These are phyloP conservation scores for Eutrema heterophyllum DNA, from an alignment of 345 rosid genomes.

Conservation along the genomic window DNA sequence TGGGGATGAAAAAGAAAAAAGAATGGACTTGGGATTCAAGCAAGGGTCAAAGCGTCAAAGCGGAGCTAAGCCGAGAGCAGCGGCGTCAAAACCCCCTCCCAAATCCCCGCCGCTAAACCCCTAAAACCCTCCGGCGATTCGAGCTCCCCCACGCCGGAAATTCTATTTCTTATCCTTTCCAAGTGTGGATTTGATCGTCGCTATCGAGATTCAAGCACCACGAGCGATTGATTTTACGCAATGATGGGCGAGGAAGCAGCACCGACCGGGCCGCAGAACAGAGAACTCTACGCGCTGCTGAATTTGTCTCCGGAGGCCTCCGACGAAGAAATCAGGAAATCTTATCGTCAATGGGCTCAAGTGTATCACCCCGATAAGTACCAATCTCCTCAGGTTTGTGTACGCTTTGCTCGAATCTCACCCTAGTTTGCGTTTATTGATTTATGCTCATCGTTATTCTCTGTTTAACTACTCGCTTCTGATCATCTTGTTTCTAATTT, in stretches of 20 bases:
- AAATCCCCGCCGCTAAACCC: constrained; percentile 26
- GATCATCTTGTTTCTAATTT: background rate
- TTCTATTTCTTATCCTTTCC: background rate
- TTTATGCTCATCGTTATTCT: background rate
- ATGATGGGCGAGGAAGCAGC: constrained; percentile 30
- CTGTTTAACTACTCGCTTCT: background rate
- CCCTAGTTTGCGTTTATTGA: background rate
- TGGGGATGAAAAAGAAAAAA: background rate
- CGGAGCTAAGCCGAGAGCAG: constrained; percentile 9
- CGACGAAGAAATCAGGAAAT: constrained; percentile 79
- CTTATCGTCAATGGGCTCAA: constrained; percentile 98
- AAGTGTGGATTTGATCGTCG: background rate
- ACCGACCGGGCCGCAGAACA: constrained; percentile 42
- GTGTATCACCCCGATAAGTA: constrained; percentile 95
- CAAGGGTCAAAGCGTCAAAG: constrained; percentile 29
- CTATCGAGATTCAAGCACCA: background rate
- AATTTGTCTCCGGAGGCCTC: constrained; percentile 91
- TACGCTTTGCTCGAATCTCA: background rate
- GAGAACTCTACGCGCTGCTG: constrained; percentile 79
- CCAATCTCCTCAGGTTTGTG: constrained; percentile 62
- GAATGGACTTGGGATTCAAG: constrained; percentile 33
- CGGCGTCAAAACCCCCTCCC: constrained; percentile 11
- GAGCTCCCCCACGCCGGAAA: background rate
- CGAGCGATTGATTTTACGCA: background rate
- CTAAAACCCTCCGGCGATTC: constrained; percentile 29